Conservation (phyloP, 805 yeast species). For the Candida ficus region DNA sequence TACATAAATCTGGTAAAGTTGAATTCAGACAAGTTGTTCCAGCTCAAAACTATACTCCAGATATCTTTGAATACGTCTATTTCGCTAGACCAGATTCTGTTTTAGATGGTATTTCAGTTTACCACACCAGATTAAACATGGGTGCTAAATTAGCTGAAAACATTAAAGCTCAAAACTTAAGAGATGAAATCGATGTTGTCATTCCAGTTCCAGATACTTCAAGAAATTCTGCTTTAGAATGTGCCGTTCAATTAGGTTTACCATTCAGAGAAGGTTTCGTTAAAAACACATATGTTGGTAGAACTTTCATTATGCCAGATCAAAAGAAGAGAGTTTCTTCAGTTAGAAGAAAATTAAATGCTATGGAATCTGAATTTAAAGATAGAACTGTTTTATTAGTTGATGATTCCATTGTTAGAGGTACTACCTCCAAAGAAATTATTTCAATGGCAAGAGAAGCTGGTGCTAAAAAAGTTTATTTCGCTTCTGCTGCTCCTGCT, state of each 20-base stretch:
- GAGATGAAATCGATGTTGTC: slow-evolving; percentile 78
- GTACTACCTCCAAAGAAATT: slow-evolving; percentile 94
- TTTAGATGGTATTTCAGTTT: slow-evolving; percentile 93
- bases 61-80: slow-evolving; percentile 94
- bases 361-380: slow-evolving; percentile 89
- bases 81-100: slow-evolving; percentile 98
- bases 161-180: slow-evolving; percentile 47
- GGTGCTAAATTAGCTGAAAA: slow-evolving; percentile 82
- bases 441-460: slow-evolving; percentile 99
- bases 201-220: slow-evolving; percentile 98
- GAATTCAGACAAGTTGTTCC: slow-evolving; percentile 85
- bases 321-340: slow-evolving; percentile 91
- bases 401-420: slow-evolving; percentile 96
- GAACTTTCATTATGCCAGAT: slow-evolving; percentile 98
- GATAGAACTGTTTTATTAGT: slow-evolving; percentile 83
- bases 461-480: slow-evolving; percentile 91
- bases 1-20: slow-evolving; percentile 73
- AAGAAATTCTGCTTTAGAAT: slow-evolving; percentile 90
- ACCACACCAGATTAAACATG: slow-evolving; percentile 89
- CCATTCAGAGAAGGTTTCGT: slow-evolving; percentile 97
- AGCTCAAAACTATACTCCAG: slow-evolving; percentile 79
- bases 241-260: slow-evolving; percentile 72
- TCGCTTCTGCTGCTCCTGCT: slow-evolving; percentile 98
- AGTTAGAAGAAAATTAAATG: slow-evolving; percentile 91
- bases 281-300: slow-evolving; percentile 93